Conservation (phyloP, 2,329 filamentous ascomycete genomes). For the Colletotrichum destructivum region DNA sequence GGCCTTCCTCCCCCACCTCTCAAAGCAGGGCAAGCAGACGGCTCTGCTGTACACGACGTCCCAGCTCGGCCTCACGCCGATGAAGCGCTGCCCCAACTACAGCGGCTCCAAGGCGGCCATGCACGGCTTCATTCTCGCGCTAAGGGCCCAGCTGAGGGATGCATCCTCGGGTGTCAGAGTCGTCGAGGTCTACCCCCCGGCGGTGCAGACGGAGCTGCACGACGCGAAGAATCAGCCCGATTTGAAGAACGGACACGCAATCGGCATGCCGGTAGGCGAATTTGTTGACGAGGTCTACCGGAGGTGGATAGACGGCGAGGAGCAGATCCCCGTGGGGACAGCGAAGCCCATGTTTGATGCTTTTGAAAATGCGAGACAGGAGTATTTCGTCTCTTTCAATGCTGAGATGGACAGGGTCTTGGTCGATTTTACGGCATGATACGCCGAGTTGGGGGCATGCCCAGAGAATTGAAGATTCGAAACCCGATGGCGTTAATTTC, state of each 20-base stretch:
- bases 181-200: constrained; percentile 49
- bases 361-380: constrained; percentile 21
- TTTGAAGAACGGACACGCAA: constrained; percentile 26
- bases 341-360: constrained; percentile 23
- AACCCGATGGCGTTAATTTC: too few species aligned
- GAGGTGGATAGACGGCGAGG: constrained; percentile 57
- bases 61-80: constrained; percentile 33
- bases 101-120: constrained; percentile 49
- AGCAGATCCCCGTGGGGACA: constrained; percentile 48
- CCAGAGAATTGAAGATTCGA: too few species aligned
- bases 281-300: constrained; percentile 63
- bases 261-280: constrained; percentile 55
- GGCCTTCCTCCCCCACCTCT: constrained; percentile 49
- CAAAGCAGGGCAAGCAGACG: constrained; percentile 35
- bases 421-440: constrained; percentile 47
- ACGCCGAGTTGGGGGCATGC: background rate
- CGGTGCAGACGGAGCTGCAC: constrained; percentile 45
- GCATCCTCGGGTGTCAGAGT: constrained; percentile 42
- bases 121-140: constrained; percentile 47
- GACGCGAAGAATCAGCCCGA: constrained; percentile 20
- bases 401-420: constrained; percentile 5
- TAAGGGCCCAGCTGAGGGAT: constrained; percentile 42
- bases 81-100: constrained; percentile 46
- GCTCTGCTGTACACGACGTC: constrained; percentile 45
- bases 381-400: constrained; percentile 18